These are phyloP conservation scores for Amylostereum areolatum DNA, from an alignment of 1,284 basidiomycete species.

Conservation along the genomic window DNA sequence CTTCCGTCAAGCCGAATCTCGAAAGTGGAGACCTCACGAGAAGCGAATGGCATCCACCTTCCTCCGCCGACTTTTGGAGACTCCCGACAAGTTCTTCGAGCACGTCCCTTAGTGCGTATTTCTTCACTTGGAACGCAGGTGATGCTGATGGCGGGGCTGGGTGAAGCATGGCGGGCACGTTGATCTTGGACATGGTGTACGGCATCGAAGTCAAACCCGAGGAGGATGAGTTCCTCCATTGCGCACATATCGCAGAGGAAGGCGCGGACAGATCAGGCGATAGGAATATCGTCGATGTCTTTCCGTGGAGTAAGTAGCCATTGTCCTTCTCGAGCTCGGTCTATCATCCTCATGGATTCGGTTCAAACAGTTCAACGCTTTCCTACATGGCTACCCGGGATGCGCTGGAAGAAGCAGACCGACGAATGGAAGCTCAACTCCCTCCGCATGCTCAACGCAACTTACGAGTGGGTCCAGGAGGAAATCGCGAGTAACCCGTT, in stretches of 20 bases:
- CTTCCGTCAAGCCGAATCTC: neutral
- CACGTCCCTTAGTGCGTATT: slow-evolving; percentile 3
- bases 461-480: neutral
- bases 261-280: neutral
- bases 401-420: neutral
- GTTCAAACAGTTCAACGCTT: neutral
- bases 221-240: neutral
- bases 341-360: neutral
- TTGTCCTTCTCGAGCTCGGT: neutral
- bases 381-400: neutral
- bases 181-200: neutral
- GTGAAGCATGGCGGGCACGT: neutral
- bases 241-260: neutral
- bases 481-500: too few species aligned
- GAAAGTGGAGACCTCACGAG: neutral
- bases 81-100: slow-evolving; percentile 2
- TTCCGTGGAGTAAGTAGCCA: neutral
- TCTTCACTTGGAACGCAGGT: neutral
- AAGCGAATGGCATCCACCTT: neutral
- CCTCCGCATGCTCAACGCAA: neutral
- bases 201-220: neutral
- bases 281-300: neutral
- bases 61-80: neutral
- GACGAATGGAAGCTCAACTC: neutral
- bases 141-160: neutral